Percentiles rank a stretch among this genome's conserved stretches.
Evolutionary conservation across 2,329 filamentous ascomycete species (phyloP).

Genomic region (Chaetomiaceae sp.): DNA sequence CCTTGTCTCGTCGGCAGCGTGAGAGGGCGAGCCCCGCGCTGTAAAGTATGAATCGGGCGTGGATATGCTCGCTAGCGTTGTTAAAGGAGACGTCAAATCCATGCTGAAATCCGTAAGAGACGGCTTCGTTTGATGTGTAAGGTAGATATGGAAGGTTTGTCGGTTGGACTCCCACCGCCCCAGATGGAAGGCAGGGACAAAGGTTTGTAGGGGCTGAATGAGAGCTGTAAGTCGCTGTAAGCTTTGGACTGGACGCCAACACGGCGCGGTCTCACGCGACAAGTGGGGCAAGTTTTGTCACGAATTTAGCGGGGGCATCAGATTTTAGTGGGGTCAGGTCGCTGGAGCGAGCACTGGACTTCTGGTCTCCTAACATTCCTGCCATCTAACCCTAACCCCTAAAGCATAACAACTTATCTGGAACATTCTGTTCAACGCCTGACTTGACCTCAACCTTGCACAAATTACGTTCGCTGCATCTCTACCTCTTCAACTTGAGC

Average conservation of each 20-base stretch:
- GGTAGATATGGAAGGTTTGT: background rate
- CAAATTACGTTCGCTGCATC: background rate
- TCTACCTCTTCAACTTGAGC: conserved; percentile 38
- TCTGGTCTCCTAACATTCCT: no score
- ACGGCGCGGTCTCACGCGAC: conserved; percentile 14
- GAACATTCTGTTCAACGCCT: no score
- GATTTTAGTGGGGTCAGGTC: no score
- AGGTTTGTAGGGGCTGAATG: no score
- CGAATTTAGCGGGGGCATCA: no score
- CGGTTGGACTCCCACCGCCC: no score
- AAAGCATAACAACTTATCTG: no score
- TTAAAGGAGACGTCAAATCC: conserved; percentile 21
- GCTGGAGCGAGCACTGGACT: no score
- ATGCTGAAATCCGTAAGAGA: conserved; percentile 3
- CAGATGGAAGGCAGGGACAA: no score
- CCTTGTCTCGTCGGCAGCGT: conserved; percentile 15
- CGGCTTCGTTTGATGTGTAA: background rate
- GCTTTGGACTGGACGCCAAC: conserved; percentile 4
- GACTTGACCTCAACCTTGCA: no score
- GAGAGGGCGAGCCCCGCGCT: conserved; percentile 14
- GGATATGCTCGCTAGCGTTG: conserved; percentile 19
- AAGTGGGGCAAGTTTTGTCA: conserved; percentile 7
- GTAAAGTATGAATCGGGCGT: conserved; percentile 24
- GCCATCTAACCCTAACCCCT: no score
- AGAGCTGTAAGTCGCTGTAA: no score